Conservation (phyloP, 208 protist species). For the Crithidia brevicula region DNA sequence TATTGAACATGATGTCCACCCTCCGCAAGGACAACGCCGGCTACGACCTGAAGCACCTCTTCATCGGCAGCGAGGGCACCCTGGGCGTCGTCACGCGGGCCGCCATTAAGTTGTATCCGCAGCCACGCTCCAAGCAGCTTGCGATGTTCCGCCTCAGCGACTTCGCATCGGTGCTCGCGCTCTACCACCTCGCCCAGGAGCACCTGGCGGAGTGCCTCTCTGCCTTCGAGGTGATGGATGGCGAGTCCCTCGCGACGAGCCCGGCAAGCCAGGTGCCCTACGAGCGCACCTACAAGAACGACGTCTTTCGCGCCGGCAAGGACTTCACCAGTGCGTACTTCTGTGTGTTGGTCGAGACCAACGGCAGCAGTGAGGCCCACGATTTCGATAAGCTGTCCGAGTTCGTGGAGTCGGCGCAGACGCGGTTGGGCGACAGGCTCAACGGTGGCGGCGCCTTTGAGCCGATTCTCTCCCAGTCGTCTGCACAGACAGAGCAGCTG, state of each 20-base stretch:
- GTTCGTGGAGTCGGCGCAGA: slow-evolving; percentile 60
- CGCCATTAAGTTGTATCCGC: slow-evolving; percentile 52
- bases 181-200: slow-evolving; percentile 80
- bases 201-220: slow-evolving; percentile 93
- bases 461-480: slow-evolving; percentile 70
- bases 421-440: slow-evolving; percentile 46
- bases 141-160: slow-evolving; percentile 75
- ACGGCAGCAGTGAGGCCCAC: slow-evolving; percentile 90
- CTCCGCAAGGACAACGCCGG: slow-evolving; percentile 97
- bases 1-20: slow-evolving; percentile 79
- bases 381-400: slow-evolving; percentile 82
- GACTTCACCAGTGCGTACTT: slow-evolving; percentile 78
- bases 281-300: slow-evolving; percentile 47
- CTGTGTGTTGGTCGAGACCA: slow-evolving; percentile 93
- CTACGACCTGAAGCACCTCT: slow-evolving; percentile 97
- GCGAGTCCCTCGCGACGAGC: slow-evolving; percentile 68
- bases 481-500: slow-evolving; percentile 52
- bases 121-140: slow-evolving; percentile 79
- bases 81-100: slow-evolving; percentile 95
- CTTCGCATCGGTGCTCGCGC: slow-evolving; percentile 75
- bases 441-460: slow-evolving; percentile 40
- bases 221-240: slow-evolving; percentile 95
- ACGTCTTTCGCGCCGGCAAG: slow-evolving; percentile 39
- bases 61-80: slow-evolving; percentile 97
- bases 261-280: slow-evolving; percentile 51